Conservation (phyloP, 768 basidiomycete species). For the Artomyces pyxidatus region DNA sequence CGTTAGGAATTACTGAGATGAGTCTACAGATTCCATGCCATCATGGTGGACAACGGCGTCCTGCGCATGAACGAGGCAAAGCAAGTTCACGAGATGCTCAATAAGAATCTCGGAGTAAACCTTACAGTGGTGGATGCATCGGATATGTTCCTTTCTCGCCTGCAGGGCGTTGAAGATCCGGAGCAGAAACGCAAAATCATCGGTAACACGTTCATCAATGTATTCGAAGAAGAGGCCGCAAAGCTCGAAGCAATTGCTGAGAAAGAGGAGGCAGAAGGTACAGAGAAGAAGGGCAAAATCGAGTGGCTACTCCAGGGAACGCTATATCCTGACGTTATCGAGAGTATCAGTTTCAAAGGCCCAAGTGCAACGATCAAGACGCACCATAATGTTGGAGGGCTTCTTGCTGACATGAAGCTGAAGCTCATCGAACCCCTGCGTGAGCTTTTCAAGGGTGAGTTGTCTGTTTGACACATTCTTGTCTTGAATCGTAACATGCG, state of each 20-base stretch:
- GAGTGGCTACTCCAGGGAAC: conserved; percentile 98
- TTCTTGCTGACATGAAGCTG: conserved; percentile 95
- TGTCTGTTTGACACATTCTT: neutral
- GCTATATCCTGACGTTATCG: conserved; percentile 97
- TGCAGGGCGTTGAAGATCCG: conserved; percentile 92
- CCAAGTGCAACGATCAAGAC: conserved; percentile 99
- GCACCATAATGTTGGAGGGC: conserved; percentile 96
- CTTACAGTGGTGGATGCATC: conserved; percentile 95
- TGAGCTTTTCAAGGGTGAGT: conserved; percentile 93
- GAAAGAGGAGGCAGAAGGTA: conserved; percentile 60
- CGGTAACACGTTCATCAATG: conserved; percentile 97
- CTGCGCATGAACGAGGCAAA: conserved; percentile 84
- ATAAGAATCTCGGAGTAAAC: conserved; percentile 89
- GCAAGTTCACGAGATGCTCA: conserved; percentile 91
- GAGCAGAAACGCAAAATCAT: conserved; percentile 97
- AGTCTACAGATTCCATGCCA: conserved; percentile 84
- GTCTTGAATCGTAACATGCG: no score
- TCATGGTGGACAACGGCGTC: conserved; percentile 99
- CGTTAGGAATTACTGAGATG: no score
- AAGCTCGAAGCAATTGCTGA: conserved; percentile 81
- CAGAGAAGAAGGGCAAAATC: conserved; percentile 76
- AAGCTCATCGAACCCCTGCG: conserved; percentile 97
- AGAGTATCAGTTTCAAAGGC: conserved; percentile 98
- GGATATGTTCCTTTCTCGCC: conserved; percentile 79
- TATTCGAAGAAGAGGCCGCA: conserved; percentile 90